Evolutionary conservation across 2,329 filamentous ascomycete species (phyloP), one percentile per base, ranked within the genome.

Genomic region (Rhinocladiella similis): DNA sequence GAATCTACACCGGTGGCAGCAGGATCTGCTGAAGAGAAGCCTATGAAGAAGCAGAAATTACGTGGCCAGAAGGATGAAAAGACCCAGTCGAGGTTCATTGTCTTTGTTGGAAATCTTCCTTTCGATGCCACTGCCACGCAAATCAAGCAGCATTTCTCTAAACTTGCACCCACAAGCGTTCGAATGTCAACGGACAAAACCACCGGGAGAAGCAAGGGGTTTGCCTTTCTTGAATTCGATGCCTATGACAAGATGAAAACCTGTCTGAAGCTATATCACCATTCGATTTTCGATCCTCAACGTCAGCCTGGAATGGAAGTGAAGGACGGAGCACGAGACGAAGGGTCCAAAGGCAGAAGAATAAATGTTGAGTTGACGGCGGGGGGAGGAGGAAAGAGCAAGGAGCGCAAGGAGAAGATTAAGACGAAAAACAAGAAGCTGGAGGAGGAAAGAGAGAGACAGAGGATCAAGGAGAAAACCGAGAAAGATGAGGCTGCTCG

Each of bases 321-420:
- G 3, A 27, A 22, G 2, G 49, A 50, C 16, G 48, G 6, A 10
- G 48, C 10, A 53, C 46, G 41, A 54, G 52, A 47, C 29, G 29
- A 33, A 12, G 3, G 10, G 29, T 33, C 29, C 29, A 54, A 56
- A 22, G 76, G 85, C 50, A 80, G 93, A 66, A 89, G 87, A 74
- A 95, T 97, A 67, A 97, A 96, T 70, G 89, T 97, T 22, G 93
- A 97, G 75, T 75, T 97, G 64, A 96, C 91, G 82, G 92, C 89
- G 57, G 92, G 92, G 50, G 92, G 92, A 39, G 93, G 93, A 58
- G 87, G 87, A 60, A 95, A 91, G 72, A 90, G 84, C 45, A 80
- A 85, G 62, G 75, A 80, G 54, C 81, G 93, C 62, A 84, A 83
- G 69, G 82, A 86, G 56, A 94, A 92, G 77, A 90, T 97, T 72